Base-by-base conservation (phyloP, 305 asterid species). In the Fraxinus xanthoxyloides region DNA sequence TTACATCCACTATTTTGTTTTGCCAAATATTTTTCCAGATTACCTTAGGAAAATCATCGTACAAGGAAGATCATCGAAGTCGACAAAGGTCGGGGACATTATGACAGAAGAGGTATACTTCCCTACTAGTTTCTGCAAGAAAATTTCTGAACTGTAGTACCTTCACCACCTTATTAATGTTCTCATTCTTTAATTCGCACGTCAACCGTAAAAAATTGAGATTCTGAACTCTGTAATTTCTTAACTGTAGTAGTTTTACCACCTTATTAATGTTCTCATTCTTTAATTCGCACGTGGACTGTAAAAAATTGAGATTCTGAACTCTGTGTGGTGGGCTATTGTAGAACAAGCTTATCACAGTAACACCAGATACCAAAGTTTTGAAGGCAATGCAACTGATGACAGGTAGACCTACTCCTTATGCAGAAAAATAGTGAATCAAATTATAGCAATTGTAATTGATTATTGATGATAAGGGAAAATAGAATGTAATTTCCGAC, bases 51-150 rank as follows among this genome's bases (percentile, higher is more conserved):
- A 96, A 85, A 96, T 96, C 87, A 96, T 96, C 77, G 95, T 96
- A 17, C 98, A 96, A 85, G 99, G 99, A 82, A 90, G 99, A 82
- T 96, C 99, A 77, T 96, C 99, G 86, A 96, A 94, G 85, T 89
- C 98, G 5, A 96, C 99, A 12, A 96, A 93, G 86, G 99, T 96
- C 61, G 99, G 99, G 73, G 99, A 96, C 88, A 96, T 96, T 77
- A 96, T 96, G 99, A 96, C 99, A 1, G 99, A 96, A 86, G 99
- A 96, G 99, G 98, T 90, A 88, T 63, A 51, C 30, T 48, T 48
- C 61, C 6, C 26, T 7, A 24, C 51, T 34, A 84, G 17, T 81
- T 24, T 67, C 79, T 12, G 65, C 30, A n/a, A 43, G 31, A 63
- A 79, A 72, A 40, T 5, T 7, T 13, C 35, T 12, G 24, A 12